Percentiles rank a stretch among this genome's conserved stretches.
Evolutionary conservation across 2,329 filamentous ascomycete species (phyloP).

Genomic region (Bipolaris zeicola): DNA sequence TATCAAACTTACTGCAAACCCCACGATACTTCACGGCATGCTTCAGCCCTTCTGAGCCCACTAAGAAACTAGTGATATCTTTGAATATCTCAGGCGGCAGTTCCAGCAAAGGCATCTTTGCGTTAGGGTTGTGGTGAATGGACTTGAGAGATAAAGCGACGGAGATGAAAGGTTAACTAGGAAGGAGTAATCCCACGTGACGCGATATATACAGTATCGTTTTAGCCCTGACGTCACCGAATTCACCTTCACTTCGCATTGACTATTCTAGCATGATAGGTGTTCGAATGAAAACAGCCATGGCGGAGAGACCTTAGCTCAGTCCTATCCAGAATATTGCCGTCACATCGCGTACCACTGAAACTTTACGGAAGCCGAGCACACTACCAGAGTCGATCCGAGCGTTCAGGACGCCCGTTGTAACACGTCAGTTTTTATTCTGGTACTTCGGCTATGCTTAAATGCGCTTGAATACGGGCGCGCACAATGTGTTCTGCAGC

Average conservation of each 20-base stretch:
- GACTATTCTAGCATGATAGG: neutral
- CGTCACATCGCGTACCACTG: no score
- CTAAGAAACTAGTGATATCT: neutral
- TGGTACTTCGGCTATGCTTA: no score
- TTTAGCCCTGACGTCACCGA: neutral
- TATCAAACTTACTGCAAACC: neutral
- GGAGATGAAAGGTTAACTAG: neutral
- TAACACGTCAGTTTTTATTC: no score
- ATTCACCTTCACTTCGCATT: neutral
- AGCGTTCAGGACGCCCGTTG: no score
- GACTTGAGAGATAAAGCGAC: neutral
- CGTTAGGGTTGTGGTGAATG: no score
- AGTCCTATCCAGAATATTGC: no score
- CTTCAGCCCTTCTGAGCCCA: neutral
- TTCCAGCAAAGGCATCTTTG: neutral
- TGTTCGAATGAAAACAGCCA: neutral
- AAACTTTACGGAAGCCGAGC: no score
- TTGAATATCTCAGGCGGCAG: neutral
- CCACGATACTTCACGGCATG: neutral
- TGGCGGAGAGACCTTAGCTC: neutral
- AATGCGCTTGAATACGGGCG: no score
- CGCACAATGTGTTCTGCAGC: no score
- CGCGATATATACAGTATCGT: no score
- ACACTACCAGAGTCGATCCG: no score
- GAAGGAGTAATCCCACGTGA: neutral